Percentiles rank a stretch among this genome's conserved stretches.
These are phyloP conservation scores for Apiospora hydei DNA, from an alignment of 2,329 filamentous ascomycete genomes.

Conservation along the genomic window DNA sequence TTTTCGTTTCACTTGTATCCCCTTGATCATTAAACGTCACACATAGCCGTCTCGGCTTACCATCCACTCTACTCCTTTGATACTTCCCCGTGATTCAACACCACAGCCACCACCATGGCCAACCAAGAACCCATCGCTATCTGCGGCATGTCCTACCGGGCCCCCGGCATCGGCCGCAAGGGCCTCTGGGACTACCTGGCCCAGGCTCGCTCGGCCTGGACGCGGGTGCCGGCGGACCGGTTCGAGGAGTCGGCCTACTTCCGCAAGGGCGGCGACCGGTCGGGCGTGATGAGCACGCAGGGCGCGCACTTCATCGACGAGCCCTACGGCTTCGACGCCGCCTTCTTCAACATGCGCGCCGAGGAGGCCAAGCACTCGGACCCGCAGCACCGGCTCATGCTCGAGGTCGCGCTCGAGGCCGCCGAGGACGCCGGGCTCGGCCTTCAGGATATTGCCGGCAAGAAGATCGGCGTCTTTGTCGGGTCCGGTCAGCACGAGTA, in stretches of 20 bases:
- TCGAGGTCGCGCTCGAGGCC: slow-evolving; percentile 45
- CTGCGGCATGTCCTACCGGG: slow-evolving; percentile 23
- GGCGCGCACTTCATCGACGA: slow-evolving; percentile 45
- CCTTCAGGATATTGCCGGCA: slow-evolving; percentile 25
- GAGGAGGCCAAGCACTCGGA: slow-evolving; percentile 46
- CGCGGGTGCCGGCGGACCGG: slow-evolving; percentile 16
- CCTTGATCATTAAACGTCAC: too few relatives aligned
- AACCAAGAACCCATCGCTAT: slow-evolving; percentile 21
- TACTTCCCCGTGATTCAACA: too few relatives aligned
- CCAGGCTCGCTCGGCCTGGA: slow-evolving; percentile 26
- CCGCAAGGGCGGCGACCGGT: slow-evolving; percentile 43
- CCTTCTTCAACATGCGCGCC: slow-evolving; percentile 46
- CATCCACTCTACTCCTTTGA: too few relatives aligned
- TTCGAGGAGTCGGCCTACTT: slow-evolving; percentile 41
- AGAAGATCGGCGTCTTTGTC: slow-evolving; percentile 28
- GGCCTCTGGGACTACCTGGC: slow-evolving; percentile 25
- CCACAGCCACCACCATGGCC: neutral
- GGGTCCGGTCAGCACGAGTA: slow-evolving; percentile 25
- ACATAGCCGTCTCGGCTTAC: too few relatives aligned
- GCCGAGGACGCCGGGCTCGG: slow-evolving; percentile 30
- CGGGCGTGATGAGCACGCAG: slow-evolving; percentile 29
- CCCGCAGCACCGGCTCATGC: slow-evolving; percentile 39
- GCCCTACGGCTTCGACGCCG: slow-evolving; percentile 40
- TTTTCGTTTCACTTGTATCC: too few relatives aligned
- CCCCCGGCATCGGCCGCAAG: slow-evolving; percentile 24